These are phyloP conservation scores for Globisporangium barbulae DNA, from an alignment of 352 stramenopile genomes.

Conservation along the genomic window DNA sequence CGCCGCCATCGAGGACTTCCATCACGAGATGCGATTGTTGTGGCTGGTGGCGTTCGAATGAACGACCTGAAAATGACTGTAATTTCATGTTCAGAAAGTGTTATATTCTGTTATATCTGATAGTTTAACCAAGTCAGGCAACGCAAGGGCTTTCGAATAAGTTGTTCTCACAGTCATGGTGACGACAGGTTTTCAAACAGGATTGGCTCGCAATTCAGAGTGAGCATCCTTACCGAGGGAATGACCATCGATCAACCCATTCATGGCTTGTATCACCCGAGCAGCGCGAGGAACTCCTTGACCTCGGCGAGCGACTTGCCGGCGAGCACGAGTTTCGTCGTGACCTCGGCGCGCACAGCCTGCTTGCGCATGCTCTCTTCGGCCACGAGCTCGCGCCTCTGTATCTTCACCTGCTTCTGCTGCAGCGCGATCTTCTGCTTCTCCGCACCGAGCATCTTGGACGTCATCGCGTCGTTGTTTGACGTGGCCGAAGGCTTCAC, in stretches of 20 bases:
- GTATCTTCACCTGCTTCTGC: constrained; percentile 20
- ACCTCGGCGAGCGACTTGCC: constrained; percentile 3
- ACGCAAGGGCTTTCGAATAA: no score
- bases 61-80: no score
- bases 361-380: constrained; percentile 18
- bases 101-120: no score
- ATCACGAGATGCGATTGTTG: neutral
- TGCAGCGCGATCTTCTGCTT: constrained; percentile 35
- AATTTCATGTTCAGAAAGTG: no score
- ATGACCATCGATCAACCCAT: no score
- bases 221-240: no score
- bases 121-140: no score
- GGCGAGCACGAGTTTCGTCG: neutral
- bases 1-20: neutral
- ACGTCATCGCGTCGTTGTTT: neutral
- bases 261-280: neutral
- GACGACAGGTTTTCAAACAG: no score
- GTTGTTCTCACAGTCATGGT: no score
- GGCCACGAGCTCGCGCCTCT: constrained; percentile 43
- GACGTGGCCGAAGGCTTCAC: neutral
- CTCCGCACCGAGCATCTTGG: constrained; percentile 29
- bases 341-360: constrained; percentile 2
- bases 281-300: constrained; percentile 8
- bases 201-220: no score
- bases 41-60: no score